phyloP scores from a whole-genome alignment of 164 flowering plant species.

The Saururus chinensis region DNA sequence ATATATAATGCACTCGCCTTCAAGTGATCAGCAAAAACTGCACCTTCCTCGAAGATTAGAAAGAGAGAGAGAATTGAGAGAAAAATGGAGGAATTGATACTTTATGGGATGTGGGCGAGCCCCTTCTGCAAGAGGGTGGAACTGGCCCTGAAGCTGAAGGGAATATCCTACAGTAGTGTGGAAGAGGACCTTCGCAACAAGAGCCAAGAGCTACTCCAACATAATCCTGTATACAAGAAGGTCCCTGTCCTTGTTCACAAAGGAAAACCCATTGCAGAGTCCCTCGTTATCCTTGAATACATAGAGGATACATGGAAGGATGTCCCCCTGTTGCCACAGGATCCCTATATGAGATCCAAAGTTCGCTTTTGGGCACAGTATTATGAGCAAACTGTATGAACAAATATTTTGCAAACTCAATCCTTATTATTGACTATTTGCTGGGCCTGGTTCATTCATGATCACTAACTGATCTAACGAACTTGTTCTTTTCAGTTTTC shows the following conservation, averaged over 20 bases:
- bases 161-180: slow-evolving; percentile 15
- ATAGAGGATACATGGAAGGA: slow-evolving; percentile 22
- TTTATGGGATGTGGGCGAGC: slow-evolving; percentile 14
- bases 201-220: slow-evolving; percentile 13
- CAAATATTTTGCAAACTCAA: too few species aligned
- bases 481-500: not conserved
- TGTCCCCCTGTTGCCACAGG: slow-evolving; percentile 13
- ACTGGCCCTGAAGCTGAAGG: slow-evolving; percentile 25
- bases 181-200: slow-evolving; percentile 21
- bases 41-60: too few species aligned
- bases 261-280: slow-evolving; percentile 18
- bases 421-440: not conserved
- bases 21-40: too few species aligned
- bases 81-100: not conserved
- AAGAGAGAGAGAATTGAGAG: slow-evolving; percentile 2
- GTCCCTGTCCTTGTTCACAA: slow-evolving; percentile 13
- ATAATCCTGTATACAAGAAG: slow-evolving; percentile 8
- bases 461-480: too few species aligned
- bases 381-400: slow-evolving; percentile 1
- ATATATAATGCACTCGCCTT: too few species aligned
- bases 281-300: slow-evolving; percentile 23
- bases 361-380: slow-evolving; percentile 19
- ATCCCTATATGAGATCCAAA: slow-evolving; percentile 12
- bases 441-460: not conserved
- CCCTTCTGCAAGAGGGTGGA: slow-evolving; percentile 8